These are phyloP conservation scores for Tulasnella calospora DNA, from an alignment of 768 basidiomycete species.

Conservation along the genomic window DNA sequence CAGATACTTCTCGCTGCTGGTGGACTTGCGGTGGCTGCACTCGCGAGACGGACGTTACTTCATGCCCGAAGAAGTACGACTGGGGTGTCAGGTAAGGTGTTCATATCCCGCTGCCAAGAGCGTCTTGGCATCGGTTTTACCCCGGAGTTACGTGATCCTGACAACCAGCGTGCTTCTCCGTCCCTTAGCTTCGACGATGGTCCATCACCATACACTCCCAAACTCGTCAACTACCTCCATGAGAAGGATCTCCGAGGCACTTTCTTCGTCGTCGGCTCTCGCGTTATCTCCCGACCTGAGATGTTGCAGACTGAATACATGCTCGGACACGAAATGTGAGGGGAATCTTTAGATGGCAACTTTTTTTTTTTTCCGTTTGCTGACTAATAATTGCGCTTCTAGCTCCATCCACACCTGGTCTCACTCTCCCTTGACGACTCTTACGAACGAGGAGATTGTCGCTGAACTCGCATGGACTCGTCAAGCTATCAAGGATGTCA, in stretches of 20 bases:
- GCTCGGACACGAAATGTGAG: slow-evolving; percentile 34
- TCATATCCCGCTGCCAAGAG: background rate
- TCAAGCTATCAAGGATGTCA: slow-evolving; percentile 65
- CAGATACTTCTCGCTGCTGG: slow-evolving; percentile 68
- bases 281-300: slow-evolving; percentile 69
- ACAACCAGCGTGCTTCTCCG: background rate
- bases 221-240: slow-evolving; percentile 64
- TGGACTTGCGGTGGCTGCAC: slow-evolving; percentile 83
- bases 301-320: slow-evolving; percentile 62
- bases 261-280: slow-evolving; percentile 82
- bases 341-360: too few species aligned
- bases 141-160: background rate
- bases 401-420: slow-evolving; percentile 88
- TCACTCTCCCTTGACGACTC: slow-evolving; percentile 50
- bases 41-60: slow-evolving; percentile 55
- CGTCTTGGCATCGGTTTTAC: slow-evolving; percentile 35
- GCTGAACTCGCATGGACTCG: slow-evolving; percentile 93
- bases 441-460: slow-evolving; percentile 79
- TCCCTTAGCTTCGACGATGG: slow-evolving; percentile 67
- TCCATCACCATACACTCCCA: slow-evolving; percentile 71
- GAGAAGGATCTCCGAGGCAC: slow-evolving; percentile 65
- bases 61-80: slow-evolving; percentile 61
- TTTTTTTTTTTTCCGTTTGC: background rate
- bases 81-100: slow-evolving; percentile 65
- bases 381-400: background rate